Evolutionary conservation across 805 yeast genomes (phyloP).

Genomic region (Deakozyma indianensis): DNA sequence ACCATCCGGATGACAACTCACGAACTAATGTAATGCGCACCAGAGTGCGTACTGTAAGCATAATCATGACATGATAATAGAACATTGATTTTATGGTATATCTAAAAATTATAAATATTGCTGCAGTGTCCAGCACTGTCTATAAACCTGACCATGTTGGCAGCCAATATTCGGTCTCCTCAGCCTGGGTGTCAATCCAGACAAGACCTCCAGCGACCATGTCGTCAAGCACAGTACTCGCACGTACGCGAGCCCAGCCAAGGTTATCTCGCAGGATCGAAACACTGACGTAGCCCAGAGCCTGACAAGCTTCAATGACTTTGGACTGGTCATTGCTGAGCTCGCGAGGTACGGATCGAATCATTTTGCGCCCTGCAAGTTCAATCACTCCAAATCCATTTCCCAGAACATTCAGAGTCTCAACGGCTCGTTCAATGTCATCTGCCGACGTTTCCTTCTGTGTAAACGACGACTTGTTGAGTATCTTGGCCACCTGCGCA

Average conservation of each 20-base stretch:
- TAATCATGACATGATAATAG: neutral
- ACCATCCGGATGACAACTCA: too few relatives aligned
- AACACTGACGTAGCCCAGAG: constrained; percentile 59
- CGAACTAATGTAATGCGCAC: too few relatives aligned
- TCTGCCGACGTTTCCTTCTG: constrained; percentile 16
- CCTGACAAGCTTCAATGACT: constrained; percentile 62
- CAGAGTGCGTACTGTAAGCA: too few relatives aligned
- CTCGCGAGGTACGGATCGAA: constrained; percentile 50
- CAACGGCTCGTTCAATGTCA: constrained; percentile 46
- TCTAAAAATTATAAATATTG: neutral
- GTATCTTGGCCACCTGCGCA: constrained; percentile 31
- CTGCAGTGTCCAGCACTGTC: neutral
- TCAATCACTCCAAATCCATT: constrained; percentile 52
- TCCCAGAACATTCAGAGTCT: constrained; percentile 42
- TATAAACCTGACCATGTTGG: constrained; percentile 16
- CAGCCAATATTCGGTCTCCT: constrained; percentile 23
- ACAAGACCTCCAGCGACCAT: constrained; percentile 71
- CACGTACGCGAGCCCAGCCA: constrained; percentile 54
- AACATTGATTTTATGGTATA: too few relatives aligned
- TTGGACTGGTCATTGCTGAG: constrained; percentile 53
- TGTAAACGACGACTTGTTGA: constrained; percentile 11
- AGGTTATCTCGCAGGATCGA: constrained; percentile 57
- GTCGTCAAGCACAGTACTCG: constrained; percentile 52
- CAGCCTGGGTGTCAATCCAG: constrained; percentile 55
- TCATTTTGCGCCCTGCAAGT: constrained; percentile 38